Conservation (phyloP, 768 basidiomycete genomes). For the Candolleomyces efflorescens region DNA sequence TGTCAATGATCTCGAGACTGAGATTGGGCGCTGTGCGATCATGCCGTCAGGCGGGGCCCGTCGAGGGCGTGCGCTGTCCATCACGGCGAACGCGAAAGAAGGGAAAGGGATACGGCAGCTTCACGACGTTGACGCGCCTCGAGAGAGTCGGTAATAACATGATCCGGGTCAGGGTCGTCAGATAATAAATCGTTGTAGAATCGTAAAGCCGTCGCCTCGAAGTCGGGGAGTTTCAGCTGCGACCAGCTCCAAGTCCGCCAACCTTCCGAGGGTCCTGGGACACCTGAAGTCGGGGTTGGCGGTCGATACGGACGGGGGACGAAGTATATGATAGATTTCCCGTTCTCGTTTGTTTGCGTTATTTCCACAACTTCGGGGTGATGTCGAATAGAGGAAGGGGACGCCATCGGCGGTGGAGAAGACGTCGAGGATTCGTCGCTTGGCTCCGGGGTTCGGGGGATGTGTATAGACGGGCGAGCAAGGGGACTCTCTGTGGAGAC, state of each 20-base stretch:
- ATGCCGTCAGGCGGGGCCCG: slow-evolving; percentile 4
- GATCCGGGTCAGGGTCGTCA: not conserved
- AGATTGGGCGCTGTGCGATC: not conserved
- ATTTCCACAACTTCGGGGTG: slow-evolving; percentile 1
- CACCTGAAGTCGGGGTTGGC: slow-evolving; percentile 16
- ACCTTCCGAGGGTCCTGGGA: slow-evolving; percentile 14
- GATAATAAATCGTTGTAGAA: not conserved
- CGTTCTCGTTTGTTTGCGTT: not conserved
- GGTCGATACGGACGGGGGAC: slow-evolving; percentile 17
- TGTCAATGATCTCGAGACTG: not conserved
- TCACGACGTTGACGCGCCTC: not conserved
- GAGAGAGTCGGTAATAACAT: not conserved
- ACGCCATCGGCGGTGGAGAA: slow-evolving; percentile 21
- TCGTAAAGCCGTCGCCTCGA: slow-evolving; percentile 2
- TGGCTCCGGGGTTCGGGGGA: not conserved
- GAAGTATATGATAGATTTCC: not conserved
- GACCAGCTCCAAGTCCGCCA: slow-evolving; percentile 45
- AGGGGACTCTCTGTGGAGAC: not conserved
- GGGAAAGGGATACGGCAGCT: not conserved
- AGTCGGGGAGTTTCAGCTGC: slow-evolving; percentile 25
- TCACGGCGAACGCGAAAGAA: not conserved
- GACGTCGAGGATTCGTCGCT: slow-evolving; percentile 21
- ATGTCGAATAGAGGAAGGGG: slow-evolving; percentile 12
- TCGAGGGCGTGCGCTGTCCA: slow-evolving; percentile 5
- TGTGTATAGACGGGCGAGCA: not conserved